phyloP scores from a whole-genome alignment of 2,329 filamentous ascomycete species.

The Calonectria multiphialidica region DNA sequence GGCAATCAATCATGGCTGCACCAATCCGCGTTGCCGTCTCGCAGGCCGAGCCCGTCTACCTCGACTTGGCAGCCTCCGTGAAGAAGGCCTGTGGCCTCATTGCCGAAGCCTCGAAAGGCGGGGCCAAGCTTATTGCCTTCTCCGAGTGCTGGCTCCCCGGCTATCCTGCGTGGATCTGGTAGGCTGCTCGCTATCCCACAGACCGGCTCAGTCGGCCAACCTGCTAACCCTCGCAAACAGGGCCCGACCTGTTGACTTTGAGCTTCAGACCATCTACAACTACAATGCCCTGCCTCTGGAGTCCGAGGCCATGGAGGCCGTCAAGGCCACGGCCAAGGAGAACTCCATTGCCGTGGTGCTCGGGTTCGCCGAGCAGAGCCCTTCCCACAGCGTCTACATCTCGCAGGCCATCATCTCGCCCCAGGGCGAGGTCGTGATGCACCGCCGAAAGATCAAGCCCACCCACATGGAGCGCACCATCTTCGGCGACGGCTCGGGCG shows the following conservation, averaged over 20 bases:
- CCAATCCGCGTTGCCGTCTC: conserved; percentile 39
- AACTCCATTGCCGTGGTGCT: conserved; percentile 56
- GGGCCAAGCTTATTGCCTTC: conserved; percentile 67
- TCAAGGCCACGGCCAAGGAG: conserved; percentile 49
- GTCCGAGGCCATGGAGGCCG: conserved; percentile 53
- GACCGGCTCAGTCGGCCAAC: not conserved
- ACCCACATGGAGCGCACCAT: conserved; percentile 65
- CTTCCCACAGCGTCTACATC: conserved; percentile 54
- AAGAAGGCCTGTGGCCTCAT: conserved; percentile 41
- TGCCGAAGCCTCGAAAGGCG: conserved; percentile 50
- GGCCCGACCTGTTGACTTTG: conserved; percentile 39
- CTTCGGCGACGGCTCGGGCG: conserved; percentile 59
- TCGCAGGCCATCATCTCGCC: conserved; percentile 58
- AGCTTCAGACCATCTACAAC: conserved; percentile 47
- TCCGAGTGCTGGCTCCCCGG: conserved; percentile 67
- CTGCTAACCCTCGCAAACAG: conserved; percentile 46
- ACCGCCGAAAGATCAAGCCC: conserved; percentile 64
- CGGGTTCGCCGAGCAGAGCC: conserved; percentile 56
- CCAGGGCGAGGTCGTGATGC: conserved; percentile 53
- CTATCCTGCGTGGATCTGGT: conserved; percentile 60
- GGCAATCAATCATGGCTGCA: conserved; percentile 19
- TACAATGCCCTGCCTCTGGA: conserved; percentile 56
- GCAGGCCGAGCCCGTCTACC: conserved; percentile 43
- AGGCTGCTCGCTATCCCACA: not conserved
- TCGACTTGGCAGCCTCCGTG: conserved; percentile 38